Conservation (phyloP, 768 basidiomycete genomes). For the Obba rivulosa region DNA sequence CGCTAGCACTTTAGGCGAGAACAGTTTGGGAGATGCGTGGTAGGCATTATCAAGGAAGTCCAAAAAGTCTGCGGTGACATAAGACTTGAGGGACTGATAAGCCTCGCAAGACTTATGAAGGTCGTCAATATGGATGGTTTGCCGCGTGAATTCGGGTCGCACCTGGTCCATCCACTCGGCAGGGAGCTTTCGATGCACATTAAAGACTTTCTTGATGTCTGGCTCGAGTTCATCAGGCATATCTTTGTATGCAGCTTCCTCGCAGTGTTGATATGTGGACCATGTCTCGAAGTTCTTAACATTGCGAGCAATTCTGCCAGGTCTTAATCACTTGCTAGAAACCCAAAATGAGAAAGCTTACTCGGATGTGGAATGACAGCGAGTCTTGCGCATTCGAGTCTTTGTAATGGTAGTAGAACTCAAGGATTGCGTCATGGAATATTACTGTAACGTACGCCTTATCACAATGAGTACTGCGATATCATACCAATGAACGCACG, state of each 20-base stretch:
- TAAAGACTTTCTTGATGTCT: slow-evolving; percentile 35
- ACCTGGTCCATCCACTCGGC: slow-evolving; percentile 40
- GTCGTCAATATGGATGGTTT: background rate
- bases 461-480: too few species aligned
- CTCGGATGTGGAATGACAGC: background rate
- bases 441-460: too few species aligned
- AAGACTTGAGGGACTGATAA: slow-evolving; percentile 20
- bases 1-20: slow-evolving; percentile 24
- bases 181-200: slow-evolving; percentile 32
- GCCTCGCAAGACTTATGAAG: background rate
- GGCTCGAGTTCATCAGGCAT: slow-evolving; percentile 34
- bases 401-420: too few species aligned
- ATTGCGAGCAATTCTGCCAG: slow-evolving; percentile 43
- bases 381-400: background rate
- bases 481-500: too few species aligned
- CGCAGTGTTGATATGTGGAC: slow-evolving; percentile 42
- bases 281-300: slow-evolving; percentile 45
- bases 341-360: background rate
- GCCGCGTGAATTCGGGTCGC: background rate
- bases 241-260: slow-evolving; percentile 43
- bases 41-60: slow-evolving; percentile 30
- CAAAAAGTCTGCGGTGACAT: slow-evolving; percentile 23
- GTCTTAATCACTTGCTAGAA: background rate
- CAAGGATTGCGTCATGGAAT: too few species aligned
- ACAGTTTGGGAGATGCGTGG: slow-evolving; percentile 32